Conservation (phyloP, 805 yeast genomes). For the Scheffersomyces amazonensis region DNA sequence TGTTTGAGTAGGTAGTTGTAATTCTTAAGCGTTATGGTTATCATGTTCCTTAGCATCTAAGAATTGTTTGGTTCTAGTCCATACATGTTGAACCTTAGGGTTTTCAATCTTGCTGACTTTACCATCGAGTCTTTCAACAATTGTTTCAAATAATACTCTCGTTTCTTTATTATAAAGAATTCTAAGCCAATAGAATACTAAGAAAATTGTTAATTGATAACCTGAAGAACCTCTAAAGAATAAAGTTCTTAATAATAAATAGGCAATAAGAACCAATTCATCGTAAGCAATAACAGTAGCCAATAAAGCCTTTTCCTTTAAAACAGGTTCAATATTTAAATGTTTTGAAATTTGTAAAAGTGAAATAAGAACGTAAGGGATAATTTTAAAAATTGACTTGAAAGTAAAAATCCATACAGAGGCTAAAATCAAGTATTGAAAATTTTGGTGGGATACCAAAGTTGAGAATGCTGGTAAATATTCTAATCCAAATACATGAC, state of each 20-base stretch:
- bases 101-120: slow-evolving; percentile 42
- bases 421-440: slow-evolving; percentile 62
- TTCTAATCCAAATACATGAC: slow-evolving; percentile 57
- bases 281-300: slow-evolving; percentile 54
- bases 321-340: slow-evolving; percentile 40
- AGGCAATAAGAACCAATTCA: slow-evolving; percentile 53
- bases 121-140: slow-evolving; percentile 44
- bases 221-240: slow-evolving; percentile 68
- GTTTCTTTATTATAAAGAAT: slow-evolving; percentile 53
- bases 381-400: slow-evolving; percentile 59
- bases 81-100: slow-evolving; percentile 35
- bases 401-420: slow-evolving; percentile 62
- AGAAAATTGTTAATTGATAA: slow-evolving; percentile 56
- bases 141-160: slow-evolving; percentile 37
- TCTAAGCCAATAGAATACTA: slow-evolving; percentile 68
- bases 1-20: too few species aligned
- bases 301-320: slow-evolving; percentile 34
- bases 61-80: slow-evolving; percentile 32
- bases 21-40: slow-evolving; percentile 3
- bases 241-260: slow-evolving; percentile 57
- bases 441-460: slow-evolving; percentile 69
- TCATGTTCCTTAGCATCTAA: slow-evolving; percentile 22
- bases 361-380: slow-evolving; percentile 59
- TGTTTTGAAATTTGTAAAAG: slow-evolving; percentile 50
- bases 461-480: slow-evolving; percentile 60